phyloP scores from a whole-genome alignment of 257 asterid genomes.

The Solanum appendiculatum region DNA sequence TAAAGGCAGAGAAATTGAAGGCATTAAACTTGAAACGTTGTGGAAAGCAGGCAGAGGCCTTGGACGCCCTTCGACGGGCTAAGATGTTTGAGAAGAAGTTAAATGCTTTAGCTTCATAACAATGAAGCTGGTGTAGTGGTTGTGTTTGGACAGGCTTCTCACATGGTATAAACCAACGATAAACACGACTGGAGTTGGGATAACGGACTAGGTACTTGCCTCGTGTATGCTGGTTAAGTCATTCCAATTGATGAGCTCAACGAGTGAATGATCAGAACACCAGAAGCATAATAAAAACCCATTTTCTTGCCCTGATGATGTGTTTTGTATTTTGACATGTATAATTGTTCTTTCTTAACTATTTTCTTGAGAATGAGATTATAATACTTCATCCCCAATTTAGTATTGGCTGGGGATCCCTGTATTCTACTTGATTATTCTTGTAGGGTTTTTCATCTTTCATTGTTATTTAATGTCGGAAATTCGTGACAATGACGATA shows the following conservation, averaged over 20 bases:
- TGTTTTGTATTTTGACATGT: neutral
- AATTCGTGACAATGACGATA: neutral
- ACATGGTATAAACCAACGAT: neutral
- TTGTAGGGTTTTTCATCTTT: neutral
- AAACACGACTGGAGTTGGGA: neutral
- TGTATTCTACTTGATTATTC: neutral
- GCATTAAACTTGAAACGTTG: conserved; percentile 74
- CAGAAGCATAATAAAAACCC: neutral
- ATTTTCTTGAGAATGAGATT: neutral
- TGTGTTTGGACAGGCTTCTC: neutral
- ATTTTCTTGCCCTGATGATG: neutral
- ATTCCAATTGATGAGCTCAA: neutral
- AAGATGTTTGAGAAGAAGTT: conserved; percentile 74
- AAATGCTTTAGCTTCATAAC: conserved; percentile 37
- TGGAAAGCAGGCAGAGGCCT: conserved; percentile 86
- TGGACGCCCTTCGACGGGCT: conserved; percentile 68
- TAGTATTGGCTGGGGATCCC: neutral
- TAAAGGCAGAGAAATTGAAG: conserved; percentile 70
- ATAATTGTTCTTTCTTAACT: neutral
- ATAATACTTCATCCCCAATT: neutral
- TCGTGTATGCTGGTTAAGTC: neutral
- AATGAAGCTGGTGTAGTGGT: neutral
- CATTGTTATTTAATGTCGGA: neutral
- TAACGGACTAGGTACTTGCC: neutral
- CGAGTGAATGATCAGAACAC: neutral